Base-by-base conservation (phyloP, 1,284 basidiomycete genomes). In the Athelia psychrophila region DNA sequence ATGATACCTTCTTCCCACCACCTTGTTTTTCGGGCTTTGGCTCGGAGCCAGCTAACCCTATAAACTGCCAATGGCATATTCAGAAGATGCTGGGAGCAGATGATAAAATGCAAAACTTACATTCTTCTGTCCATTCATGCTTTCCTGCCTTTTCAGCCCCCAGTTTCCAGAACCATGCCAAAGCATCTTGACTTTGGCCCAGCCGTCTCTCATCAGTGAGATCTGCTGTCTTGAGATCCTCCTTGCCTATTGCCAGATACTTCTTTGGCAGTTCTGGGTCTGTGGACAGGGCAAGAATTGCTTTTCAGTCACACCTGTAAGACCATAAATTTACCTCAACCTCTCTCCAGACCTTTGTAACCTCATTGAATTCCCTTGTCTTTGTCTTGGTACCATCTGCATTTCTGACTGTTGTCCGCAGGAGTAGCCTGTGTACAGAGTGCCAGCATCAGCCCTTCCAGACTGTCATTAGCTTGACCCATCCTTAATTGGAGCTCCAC, bases 131-230 rank as follows among this genome's bases (percentile, higher is more conserved):
- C 53, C 52, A 59, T 13, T 10, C 1, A 3, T 20, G 18, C 15
- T 38, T n/a, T n/a, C 33, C 24, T 19, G 23, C 13, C n/a, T 48
- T 32, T 19, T 35, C 23, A 6, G 18, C 40, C 8, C 23, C 36
- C 22, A 52, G 33, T 2, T 8, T 2, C 49, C 52, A 59, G 18
- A 59, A 57, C 56, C 58, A 59, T 27, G 58, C 40, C 15, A 59
- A 25, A 2, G 20, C 44, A 47, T 60, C 47, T 13, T 40, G 32
- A 9, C 49, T 24, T 50, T 60, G 56, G 0, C 51, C 54, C 51
- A 49, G 51, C 10, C 20, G 5, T 42, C 51, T 58, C 35, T 54
- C 42, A 27, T 58, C 52, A 3, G 36, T 54, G 20, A 60, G 46
- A 22, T 60, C 58, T 35, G 50, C 58, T 2, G 38, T 23, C 20